These are phyloP conservation scores for Colletotrichum tropicicola DNA, from an alignment of 2,329 filamentous ascomycete genomes.

Conservation along the genomic window DNA sequence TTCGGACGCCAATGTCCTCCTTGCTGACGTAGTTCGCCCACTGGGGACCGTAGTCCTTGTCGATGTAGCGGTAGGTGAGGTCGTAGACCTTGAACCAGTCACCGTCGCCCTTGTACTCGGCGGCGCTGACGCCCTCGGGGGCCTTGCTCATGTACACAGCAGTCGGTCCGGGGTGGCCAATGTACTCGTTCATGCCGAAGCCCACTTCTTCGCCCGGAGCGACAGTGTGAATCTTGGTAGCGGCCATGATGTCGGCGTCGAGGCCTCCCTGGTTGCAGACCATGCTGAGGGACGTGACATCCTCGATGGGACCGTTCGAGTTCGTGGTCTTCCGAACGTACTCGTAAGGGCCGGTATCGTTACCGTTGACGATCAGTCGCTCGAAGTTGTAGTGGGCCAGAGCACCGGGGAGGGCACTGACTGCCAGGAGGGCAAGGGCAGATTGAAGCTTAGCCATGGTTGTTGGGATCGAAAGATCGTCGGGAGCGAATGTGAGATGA, in stretches of 20 bases:
- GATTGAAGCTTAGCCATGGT: not conserved
- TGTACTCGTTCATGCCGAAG: constrained; percentile 19
- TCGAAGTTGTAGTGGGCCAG: constrained; percentile 34
- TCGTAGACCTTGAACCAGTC: constrained; percentile 38
- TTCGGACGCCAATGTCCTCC: not conserved
- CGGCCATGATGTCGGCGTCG: not conserved
- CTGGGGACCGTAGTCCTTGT: constrained; percentile 2
- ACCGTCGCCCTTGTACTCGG: constrained; percentile 29
- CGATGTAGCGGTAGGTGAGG: constrained; percentile 21
- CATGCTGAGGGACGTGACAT: not conserved
- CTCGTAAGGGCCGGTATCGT: constrained; percentile 25
- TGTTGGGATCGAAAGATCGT: not conserved
- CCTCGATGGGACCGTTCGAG: constrained; percentile 18
- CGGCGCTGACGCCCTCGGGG: constrained; percentile 16
- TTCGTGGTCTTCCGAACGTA: constrained; percentile 23
- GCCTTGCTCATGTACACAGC: constrained; percentile 26
- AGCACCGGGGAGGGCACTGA: not conserved
- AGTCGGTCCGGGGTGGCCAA: constrained; percentile 19
- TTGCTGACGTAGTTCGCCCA: not conserved
- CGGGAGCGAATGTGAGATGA: not conserved
- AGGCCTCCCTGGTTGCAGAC: constrained; percentile 9
- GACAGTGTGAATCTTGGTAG: not conserved
- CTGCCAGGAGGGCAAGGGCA: not conserved
- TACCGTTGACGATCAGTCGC: constrained; percentile 32
- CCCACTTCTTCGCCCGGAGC: constrained; percentile 18